Percentiles rank a stretch among this genome's conserved stretches.
Conservation (phyloP, 2,329 filamentous ascomycete genomes). For the Penicillium sclerotiorum region DNA sequence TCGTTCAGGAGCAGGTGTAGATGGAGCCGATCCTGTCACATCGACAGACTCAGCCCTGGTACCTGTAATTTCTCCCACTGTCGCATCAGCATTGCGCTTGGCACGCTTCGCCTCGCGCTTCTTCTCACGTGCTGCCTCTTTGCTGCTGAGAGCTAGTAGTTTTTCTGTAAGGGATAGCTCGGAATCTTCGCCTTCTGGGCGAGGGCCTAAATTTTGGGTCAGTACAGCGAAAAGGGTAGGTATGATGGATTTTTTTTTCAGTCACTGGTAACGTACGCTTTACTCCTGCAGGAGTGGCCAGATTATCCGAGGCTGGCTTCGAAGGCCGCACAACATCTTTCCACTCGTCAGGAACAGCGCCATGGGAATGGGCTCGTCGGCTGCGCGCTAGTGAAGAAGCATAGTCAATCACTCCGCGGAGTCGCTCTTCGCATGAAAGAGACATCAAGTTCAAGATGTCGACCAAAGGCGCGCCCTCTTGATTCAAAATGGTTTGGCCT, state of each 20-base stretch:
- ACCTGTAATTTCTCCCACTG: slow-evolving; percentile 53
- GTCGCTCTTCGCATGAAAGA: slow-evolving; percentile 76
- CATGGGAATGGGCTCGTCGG: slow-evolving; percentile 77
- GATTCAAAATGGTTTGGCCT: slow-evolving; percentile 72
- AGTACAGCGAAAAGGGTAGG: slow-evolving; percentile 8
- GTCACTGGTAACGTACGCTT: slow-evolving; percentile 40
- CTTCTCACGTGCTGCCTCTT: slow-evolving; percentile 74
- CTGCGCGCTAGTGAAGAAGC: slow-evolving; percentile 69
- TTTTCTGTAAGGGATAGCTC: slow-evolving; percentile 47
- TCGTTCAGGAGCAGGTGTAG: slow-evolving; percentile 47
- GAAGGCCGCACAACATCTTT: slow-evolving; percentile 62
- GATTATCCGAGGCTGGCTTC: slow-evolving; percentile 38
- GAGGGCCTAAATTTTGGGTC: slow-evolving; percentile 34
- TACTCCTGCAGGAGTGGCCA: slow-evolving; percentile 35
- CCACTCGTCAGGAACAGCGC: slow-evolving; percentile 76
- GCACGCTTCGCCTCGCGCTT: slow-evolving; percentile 68
- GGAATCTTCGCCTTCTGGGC: slow-evolving; percentile 42
- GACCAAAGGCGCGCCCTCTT: slow-evolving; percentile 67
- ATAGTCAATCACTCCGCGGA: slow-evolving; percentile 77
- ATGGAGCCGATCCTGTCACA: slow-evolving; percentile 63
- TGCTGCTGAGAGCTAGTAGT: slow-evolving; percentile 55
- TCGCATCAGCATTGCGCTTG: slow-evolving; percentile 60
- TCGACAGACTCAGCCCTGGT: slow-evolving; percentile 60
- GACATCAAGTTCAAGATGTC: slow-evolving; percentile 84
- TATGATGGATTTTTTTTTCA: background rate